These are phyloP conservation scores for Coccomyxa subellipsoidea DNA, from an alignment of 163 green algal species.

Conservation along the genomic window DNA sequence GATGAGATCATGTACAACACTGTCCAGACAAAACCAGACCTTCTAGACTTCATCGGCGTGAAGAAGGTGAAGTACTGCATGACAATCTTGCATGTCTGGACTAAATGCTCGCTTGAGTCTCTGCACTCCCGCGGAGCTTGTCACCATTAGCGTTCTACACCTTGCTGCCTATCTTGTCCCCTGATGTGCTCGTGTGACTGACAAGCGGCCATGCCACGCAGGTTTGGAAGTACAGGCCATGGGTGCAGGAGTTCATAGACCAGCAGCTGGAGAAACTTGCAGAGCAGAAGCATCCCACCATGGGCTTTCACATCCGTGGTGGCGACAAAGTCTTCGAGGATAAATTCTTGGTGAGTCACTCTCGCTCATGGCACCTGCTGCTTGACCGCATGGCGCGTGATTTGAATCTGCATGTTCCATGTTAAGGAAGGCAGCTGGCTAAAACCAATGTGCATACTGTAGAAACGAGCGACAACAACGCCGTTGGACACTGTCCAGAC, in stretches of 20 bases:
- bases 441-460: neutral
- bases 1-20: neutral
- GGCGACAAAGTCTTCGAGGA: neutral
- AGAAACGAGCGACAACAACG: neutral
- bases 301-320: constrained; percentile 6
- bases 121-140: too few relatives aligned
- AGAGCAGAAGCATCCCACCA: neutral
- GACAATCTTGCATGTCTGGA: neutral
- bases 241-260: neutral
- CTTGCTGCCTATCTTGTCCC: too few relatives aligned
- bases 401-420: too few relatives aligned
- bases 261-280: neutral
- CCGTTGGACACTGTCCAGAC: neutral
- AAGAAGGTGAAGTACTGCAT: neutral
- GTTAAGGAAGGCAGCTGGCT: too few relatives aligned
- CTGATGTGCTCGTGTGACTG: too few relatives aligned
- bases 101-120: too few relatives aligned
- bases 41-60: constrained; percentile 2
- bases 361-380: too few relatives aligned
- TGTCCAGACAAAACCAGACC: neutral
- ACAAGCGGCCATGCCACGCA: neutral
- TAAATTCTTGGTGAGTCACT: neutral
- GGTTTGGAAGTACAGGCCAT: constrained; percentile 3
- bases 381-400: too few relatives aligned
- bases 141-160: too few relatives aligned